Conservation (phyloP, 179 eudicot genomes). For the Actinidia polygama region DNA sequence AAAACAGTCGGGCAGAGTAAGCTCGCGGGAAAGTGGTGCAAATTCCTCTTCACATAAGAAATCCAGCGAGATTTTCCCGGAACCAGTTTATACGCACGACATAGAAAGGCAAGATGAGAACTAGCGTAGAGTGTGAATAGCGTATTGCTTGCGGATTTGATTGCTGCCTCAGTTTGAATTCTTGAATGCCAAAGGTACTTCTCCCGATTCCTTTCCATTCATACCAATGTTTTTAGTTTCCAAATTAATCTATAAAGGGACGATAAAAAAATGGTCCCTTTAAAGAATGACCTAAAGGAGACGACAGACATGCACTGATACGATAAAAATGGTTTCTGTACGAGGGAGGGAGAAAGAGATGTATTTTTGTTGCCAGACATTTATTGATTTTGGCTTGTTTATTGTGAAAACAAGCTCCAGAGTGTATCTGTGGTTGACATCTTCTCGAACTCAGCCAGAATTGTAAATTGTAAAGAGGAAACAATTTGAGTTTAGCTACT, state of each 20-base stretch:
- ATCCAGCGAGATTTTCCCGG: slow-evolving; percentile 78
- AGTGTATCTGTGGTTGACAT: background rate
- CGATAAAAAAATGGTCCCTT: background rate
- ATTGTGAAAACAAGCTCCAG: background rate
- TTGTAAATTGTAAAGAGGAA: slow-evolving; percentile 11
- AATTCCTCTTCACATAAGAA: slow-evolving; percentile 55
- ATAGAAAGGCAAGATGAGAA: slow-evolving; percentile 51
- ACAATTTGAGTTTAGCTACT: background rate
- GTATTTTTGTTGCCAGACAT: background rate
- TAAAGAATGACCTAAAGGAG: background rate
- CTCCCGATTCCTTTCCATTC: background rate
- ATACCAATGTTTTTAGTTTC: background rate
- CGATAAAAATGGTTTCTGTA: background rate
- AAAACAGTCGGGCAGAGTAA: slow-evolving; percentile 53
- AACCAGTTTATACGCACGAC: slow-evolving; percentile 53
- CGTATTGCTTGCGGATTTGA: background rate
- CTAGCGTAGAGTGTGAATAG: slow-evolving; percentile 16
- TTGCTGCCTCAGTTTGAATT: background rate
- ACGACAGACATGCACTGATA: background rate
- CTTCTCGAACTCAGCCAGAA: background rate
- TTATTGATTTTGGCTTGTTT: slow-evolving; percentile 2
- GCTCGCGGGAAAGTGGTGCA: slow-evolving; percentile 62
- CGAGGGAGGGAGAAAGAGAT: background rate
- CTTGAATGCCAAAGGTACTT: background rate
- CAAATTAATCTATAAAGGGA: background rate